Base-by-base conservation (phyloP, 192 early-diverging fungal genomes). In the Coemansia sp. region DNA sequence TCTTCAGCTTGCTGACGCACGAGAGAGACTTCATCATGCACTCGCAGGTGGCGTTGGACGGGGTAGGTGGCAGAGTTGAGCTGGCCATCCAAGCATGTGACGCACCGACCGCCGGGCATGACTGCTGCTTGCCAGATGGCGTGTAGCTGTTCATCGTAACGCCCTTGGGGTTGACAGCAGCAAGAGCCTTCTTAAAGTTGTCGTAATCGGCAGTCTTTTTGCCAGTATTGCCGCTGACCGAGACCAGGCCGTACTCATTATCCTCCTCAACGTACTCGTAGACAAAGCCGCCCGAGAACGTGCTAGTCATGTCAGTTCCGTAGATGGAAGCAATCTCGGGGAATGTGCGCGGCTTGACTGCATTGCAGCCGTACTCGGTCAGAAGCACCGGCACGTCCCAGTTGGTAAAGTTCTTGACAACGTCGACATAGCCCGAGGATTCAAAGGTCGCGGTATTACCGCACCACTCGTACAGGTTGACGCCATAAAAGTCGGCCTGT, bases 391-490 rank as follows among this genome's bases (percentile, higher is more conserved):
- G 89, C 38, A 89, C 81, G 23, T 76, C 77, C 55, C 84, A 89
- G 51, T 66, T 67, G 8, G 69, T 74, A 43, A 84, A 82, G 55
- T 87, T 85, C 27, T 76, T 72, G 13, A 85, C 83, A 34, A 87
- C 82, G 23, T 83, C 68, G 9, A 74, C 73, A 61, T 87, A 91
- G 11, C 89, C 89, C 13, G 88, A 89, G 9, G 80, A 72, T 55
- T 82, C 49, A 58, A 84, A 91, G 3, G 69, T 84, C 3, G 59
- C 57, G 10, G 80, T 57, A 23, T 51, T 63, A n/a, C 88, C 88
- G 56, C 89, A 91, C 89, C 89, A 91, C 64, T 84, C 81, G 70
- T 91, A 91, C 25, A 88, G 50, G 63, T 91, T 91, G 44, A 89
- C 62, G 37, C 87, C 89, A 55, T 80, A 88, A 55, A 89, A 91